These are phyloP conservation scores for Paracorniculantispora psalliotae DNA, from an alignment of 2,329 filamentous ascomycete species.

Conservation along the genomic window DNA sequence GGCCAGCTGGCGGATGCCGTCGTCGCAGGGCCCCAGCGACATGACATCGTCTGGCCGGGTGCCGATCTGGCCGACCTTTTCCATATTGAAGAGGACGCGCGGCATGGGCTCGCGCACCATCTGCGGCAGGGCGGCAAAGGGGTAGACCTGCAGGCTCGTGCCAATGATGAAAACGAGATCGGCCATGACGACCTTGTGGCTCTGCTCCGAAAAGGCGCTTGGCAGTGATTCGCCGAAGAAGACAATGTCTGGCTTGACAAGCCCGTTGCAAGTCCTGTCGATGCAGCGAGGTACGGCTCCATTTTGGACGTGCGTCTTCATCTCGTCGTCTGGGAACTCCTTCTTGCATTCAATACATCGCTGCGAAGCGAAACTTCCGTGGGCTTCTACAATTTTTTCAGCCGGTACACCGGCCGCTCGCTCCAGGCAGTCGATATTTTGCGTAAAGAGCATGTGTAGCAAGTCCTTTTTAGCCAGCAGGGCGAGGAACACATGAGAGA, in stretches of 20 bases:
- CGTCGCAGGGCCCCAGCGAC: constrained; percentile 76
- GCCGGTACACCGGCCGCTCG: constrained; percentile 76
- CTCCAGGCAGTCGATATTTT: constrained; percentile 97
- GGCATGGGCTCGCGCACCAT: constrained; percentile 59
- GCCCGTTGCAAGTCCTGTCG: constrained; percentile 58
- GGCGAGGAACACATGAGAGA: constrained; percentile 84
- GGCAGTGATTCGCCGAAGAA: constrained; percentile 78
- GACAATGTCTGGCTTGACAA: constrained; percentile 92
- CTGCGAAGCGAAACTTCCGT: constrained; percentile 90
- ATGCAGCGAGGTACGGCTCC: constrained; percentile 68
- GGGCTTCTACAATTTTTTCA: constrained; percentile 83
- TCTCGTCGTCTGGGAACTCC: constrained; percentile 65
- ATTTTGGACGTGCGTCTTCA: constrained; percentile 63
- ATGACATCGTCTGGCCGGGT: constrained; percentile 78
- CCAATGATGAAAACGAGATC: constrained; percentile 84
- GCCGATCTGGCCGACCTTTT: constrained; percentile 75
- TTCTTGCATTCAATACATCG: constrained; percentile 83
- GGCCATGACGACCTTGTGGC: constrained; percentile 50
- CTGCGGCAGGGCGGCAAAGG: constrained; percentile 76
- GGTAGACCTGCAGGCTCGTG: constrained; percentile 81
- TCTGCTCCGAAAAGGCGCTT: constrained; percentile 29
- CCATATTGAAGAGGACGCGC: constrained; percentile 81
- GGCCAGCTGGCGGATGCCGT: constrained; percentile 72
- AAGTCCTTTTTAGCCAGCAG: constrained; percentile 75
- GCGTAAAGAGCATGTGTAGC: constrained; percentile 84